phyloP scores from a whole-genome alignment of 164 flowering plant genomes.

The Amborella trichopoda region DNA sequence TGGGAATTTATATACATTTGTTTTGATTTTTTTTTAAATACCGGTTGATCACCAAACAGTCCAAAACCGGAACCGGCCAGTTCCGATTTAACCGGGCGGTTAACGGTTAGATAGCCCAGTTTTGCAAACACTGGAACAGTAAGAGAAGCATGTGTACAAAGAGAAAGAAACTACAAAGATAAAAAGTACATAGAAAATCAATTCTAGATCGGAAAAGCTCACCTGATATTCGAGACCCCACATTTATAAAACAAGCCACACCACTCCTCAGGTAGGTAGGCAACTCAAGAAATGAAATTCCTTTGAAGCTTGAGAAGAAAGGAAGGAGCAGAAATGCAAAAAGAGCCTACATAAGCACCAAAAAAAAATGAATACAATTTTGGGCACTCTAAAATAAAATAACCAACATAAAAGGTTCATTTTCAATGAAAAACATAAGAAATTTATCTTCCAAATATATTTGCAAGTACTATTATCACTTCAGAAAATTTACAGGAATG shows the following conservation, averaged over 20 bases:
- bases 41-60: too few relatives aligned
- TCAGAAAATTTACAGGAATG: not conserved
- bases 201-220: slow-evolving; percentile 10
- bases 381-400: not conserved
- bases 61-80: too few relatives aligned
- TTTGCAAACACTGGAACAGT: not conserved
- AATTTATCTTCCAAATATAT: too few relatives aligned
- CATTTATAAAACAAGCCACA: slow-evolving; percentile 67
- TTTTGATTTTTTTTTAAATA: too few relatives aligned
- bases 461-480: not conserved
- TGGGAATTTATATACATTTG: too few relatives aligned
- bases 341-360: slow-evolving; percentile 52
- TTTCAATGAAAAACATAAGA: too few relatives aligned
- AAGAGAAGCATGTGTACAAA: not conserved
- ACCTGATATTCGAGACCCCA: slow-evolving; percentile 34
- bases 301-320: slow-evolving; percentile 65
- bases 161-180: not conserved
- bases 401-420: not conserved
- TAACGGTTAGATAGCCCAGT: not conserved
- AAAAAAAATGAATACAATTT: not conserved
- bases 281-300: slow-evolving; percentile 61
- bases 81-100: too few relatives aligned
- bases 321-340: slow-evolving; percentile 78
- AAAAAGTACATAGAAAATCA: not conserved
- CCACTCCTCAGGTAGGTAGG: slow-evolving; percentile 65